Evolutionary conservation across 2,329 filamentous ascomycete species (phyloP).

Genomic region (Xylaria sp.): DNA sequence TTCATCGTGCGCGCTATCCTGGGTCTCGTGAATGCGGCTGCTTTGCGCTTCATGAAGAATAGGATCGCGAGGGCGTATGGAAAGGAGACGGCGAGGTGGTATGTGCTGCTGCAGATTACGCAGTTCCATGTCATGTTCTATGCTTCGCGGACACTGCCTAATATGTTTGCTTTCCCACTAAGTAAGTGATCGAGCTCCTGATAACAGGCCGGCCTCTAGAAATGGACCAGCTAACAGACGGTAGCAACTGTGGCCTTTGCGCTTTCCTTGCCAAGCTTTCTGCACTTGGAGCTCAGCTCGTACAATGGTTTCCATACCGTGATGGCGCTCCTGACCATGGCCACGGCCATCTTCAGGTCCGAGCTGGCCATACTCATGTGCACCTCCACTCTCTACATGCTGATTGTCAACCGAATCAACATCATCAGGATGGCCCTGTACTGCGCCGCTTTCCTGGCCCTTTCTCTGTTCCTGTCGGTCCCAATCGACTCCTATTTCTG

Average conservation of each 20-base stretch:
- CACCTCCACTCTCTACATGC: constrained; percentile 59
- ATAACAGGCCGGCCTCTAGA: constrained; percentile 2
- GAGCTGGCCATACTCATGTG: constrained; percentile 79
- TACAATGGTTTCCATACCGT: constrained; percentile 38
- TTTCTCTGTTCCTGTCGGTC: constrained; percentile 65
- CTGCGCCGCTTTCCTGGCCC: constrained; percentile 58
- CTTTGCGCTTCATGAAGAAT: constrained; percentile 60
- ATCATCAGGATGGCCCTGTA: constrained; percentile 52
- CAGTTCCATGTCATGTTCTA: constrained; percentile 96
- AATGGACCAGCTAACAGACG: constrained; percentile 2
- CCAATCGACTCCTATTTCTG: constrained; percentile 89
- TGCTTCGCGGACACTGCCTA: constrained; percentile 83
- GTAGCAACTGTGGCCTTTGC: constrained; percentile 61
- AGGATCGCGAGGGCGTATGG: constrained; percentile 66
- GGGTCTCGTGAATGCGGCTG: constrained; percentile 67
- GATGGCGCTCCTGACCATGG: constrained; percentile 70
- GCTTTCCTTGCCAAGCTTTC: constrained; percentile 35
- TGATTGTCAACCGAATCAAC: constrained; percentile 37
- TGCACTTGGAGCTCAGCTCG: too few relatives aligned
- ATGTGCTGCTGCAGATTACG: constrained; percentile 66
- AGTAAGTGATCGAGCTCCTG: constrained; percentile 51
- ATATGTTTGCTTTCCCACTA: constrained; percentile 90
- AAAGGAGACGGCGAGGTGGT: constrained; percentile 67
- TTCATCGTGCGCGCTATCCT: constrained; percentile 68
- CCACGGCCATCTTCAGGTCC: constrained; percentile 80